Evolutionary conservation across 2,329 filamentous ascomycete genomes (phyloP).

Genomic region (Aspergillus hiratsukae): DNA sequence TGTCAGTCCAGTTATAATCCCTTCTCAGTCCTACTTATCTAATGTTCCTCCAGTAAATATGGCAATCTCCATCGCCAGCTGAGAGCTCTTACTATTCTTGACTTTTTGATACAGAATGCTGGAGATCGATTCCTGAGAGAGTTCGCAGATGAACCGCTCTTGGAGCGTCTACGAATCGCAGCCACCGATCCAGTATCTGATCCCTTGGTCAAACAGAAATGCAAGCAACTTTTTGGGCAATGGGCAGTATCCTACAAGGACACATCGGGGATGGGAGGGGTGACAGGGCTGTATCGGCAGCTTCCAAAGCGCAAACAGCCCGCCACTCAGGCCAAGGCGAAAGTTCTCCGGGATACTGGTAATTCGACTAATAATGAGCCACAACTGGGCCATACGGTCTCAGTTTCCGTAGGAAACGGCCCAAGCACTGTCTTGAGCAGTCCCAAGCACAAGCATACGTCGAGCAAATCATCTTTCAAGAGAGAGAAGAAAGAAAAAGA

Average conservation of each 20-base stretch:
- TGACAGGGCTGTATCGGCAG: slow-evolving; percentile 73
- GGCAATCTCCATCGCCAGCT: slow-evolving; percentile 91
- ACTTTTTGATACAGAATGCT: slow-evolving; percentile 92
- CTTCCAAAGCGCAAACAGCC: slow-evolving; percentile 65
- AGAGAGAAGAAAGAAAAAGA: slow-evolving; percentile 45
- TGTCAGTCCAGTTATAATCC: slow-evolving; percentile 47
- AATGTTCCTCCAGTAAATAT: slow-evolving; percentile 63
- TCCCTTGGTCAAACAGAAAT: slow-evolving; percentile 80
- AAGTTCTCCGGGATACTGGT: slow-evolving; percentile 76
- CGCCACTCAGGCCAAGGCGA: slow-evolving; percentile 71
- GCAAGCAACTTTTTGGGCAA: slow-evolving; percentile 75
- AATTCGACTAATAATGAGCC: slow-evolving; percentile 30
- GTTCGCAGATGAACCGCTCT: slow-evolving; percentile 84
- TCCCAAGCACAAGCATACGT: slow-evolving; percentile 36
- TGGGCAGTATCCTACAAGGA: slow-evolving; percentile 82
- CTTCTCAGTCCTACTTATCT: slow-evolving; percentile 2
- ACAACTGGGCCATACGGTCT: slow-evolving; percentile 37
- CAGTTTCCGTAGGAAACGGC: slow-evolving; percentile 35
- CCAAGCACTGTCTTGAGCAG: slow-evolving; percentile 34
- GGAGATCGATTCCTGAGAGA: slow-evolving; percentile 78
- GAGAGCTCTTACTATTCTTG: slow-evolving; percentile 79
- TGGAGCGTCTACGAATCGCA: slow-evolving; percentile 85
- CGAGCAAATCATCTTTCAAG: slow-evolving; percentile 35
- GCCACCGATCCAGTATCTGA: slow-evolving; percentile 82
- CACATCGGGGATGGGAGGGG: slow-evolving; percentile 71